Conservation (phyloP, 768 basidiomycete genomes). For the Steccherinum ochraceum region DNA sequence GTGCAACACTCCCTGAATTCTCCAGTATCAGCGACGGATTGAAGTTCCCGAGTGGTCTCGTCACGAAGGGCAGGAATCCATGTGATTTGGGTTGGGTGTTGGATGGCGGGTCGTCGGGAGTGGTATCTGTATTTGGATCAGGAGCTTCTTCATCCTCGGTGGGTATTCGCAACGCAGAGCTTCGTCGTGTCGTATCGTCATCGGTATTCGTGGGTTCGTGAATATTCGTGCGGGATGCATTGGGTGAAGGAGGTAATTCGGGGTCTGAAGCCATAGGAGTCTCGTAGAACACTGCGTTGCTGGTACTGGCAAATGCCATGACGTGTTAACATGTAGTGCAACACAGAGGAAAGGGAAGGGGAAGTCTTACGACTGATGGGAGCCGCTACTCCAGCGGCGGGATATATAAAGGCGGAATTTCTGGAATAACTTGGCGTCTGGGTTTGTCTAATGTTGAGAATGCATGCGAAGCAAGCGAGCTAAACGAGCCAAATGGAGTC, state of each 20-base stretch:
- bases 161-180: neutral
- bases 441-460: too few species aligned
- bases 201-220: neutral
- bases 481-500: too few species aligned
- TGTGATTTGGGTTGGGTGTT: neutral
- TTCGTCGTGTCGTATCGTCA: neutral
- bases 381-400: too few species aligned
- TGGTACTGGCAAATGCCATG: neutral
- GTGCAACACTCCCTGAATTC: slow-evolving; percentile 43
- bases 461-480: too few species aligned
- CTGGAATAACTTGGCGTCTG: too few species aligned
- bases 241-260: neutral
- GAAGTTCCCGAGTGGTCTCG: slow-evolving; percentile 4
- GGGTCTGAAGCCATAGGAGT: neutral
- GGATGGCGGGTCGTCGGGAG: neutral
- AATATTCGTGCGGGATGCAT: neutral
- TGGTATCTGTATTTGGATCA: neutral
- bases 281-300: neutral
- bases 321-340: too few species aligned
- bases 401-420: too few species aligned
- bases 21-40: slow-evolving; percentile 28
- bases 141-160: neutral
- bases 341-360: too few species aligned
- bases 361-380: too few species aligned
- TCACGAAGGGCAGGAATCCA: neutral